phyloP scores from a whole-genome alignment of 352 stramenopile species.

The Halophytophthora polymorphica region DNA sequence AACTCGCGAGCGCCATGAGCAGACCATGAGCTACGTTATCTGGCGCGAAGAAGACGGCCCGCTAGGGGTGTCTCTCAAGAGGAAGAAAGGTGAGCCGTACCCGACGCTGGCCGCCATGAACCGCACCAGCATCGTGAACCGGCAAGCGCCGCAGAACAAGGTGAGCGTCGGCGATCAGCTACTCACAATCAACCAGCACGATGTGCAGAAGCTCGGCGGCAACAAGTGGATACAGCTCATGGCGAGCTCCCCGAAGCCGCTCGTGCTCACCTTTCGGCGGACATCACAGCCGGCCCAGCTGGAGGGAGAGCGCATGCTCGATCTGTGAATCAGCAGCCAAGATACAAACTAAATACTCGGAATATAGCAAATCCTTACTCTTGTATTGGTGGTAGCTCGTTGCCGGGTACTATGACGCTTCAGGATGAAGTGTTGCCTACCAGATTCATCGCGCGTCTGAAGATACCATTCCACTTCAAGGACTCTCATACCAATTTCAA shows the following conservation, averaged over 20 bases:
- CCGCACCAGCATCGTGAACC: slow-evolving; percentile 18
- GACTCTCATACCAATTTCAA: too few relatives aligned
- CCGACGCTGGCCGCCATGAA: slow-evolving; percentile 46
- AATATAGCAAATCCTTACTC: too few relatives aligned
- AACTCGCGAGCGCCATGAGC: slow-evolving; percentile 49
- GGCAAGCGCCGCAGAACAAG: slow-evolving; percentile 26
- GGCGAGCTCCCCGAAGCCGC: slow-evolving; percentile 59
- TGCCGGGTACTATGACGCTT: too few relatives aligned
- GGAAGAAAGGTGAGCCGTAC: slow-evolving; percentile 47
- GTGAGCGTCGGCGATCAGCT: slow-evolving; percentile 48
- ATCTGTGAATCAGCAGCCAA: slow-evolving; percentile 31
- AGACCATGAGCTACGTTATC: slow-evolving; percentile 59
- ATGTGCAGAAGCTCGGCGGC: slow-evolving; percentile 56
- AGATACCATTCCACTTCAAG: too few relatives aligned
- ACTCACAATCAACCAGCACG: slow-evolving; percentile 70
- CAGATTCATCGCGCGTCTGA: too few relatives aligned
- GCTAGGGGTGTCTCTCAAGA: slow-evolving; percentile 56
- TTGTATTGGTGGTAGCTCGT: too few relatives aligned
- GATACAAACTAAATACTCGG: too few relatives aligned
- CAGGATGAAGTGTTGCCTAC: too few relatives aligned
- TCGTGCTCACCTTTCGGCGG: slow-evolving; percentile 66
- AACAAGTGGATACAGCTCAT: slow-evolving; percentile 56
- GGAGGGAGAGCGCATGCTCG: slow-evolving; percentile 39
- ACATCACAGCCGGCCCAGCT: slow-evolving; percentile 21
- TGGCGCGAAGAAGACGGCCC: slow-evolving; percentile 64